These are phyloP conservation scores for Phalaenopsis hybrid DNA, from an alignment of 116 monocot species.

Conservation along the genomic window DNA sequence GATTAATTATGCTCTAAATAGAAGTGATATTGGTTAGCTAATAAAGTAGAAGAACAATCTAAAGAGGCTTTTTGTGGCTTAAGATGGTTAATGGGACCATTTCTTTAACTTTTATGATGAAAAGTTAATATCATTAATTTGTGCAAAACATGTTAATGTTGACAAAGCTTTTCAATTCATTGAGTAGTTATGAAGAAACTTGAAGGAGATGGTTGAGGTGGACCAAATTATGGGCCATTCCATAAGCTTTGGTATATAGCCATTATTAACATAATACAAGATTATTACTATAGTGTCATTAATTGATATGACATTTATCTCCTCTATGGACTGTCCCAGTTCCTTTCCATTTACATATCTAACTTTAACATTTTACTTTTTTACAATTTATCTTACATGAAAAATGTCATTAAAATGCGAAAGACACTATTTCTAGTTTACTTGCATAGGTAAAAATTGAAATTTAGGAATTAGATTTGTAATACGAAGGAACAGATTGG, in stretches of 20 bases:
- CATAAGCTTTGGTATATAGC: not conserved
- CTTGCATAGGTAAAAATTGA: too few relatives aligned
- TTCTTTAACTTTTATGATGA: too few relatives aligned
- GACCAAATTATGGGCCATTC: not conserved
- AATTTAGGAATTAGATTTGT: too few relatives aligned
- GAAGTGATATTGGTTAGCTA: too few relatives aligned
- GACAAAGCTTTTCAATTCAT: not conserved
- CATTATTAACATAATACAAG: not conserved
- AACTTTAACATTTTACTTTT: too few relatives aligned
- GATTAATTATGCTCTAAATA: too few relatives aligned
- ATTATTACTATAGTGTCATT: not conserved
- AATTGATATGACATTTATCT: not conserved
- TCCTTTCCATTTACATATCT: too few relatives aligned
- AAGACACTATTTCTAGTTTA: too few relatives aligned
- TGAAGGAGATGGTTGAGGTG: not conserved
- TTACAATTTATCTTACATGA: too few relatives aligned
- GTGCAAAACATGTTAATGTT: not conserved
- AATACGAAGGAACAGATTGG: too few relatives aligned
- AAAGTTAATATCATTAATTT: not conserved
- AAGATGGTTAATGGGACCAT: too few relatives aligned
- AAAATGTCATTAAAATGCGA: too few relatives aligned
- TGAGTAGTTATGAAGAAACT: not conserved
- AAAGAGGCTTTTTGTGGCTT: not conserved
- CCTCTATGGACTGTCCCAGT: not conserved
- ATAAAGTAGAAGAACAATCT: not conserved